Conservation (phyloP, 768 basidiomycete genomes). For the Leucogyrophana mollusca region DNA sequence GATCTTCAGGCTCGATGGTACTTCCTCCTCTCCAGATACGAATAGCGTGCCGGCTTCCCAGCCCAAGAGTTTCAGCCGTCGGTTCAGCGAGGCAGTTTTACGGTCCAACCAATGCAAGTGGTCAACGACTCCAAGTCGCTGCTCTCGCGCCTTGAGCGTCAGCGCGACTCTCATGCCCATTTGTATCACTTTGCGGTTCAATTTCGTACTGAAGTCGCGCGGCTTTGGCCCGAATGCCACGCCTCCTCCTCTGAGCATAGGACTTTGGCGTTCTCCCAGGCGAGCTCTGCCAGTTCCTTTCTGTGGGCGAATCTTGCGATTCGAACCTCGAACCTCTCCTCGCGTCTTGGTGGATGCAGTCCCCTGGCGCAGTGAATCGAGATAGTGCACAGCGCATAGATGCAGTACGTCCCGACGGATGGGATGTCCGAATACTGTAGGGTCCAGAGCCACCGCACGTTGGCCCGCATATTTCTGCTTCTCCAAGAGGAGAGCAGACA, state of each 20-base stretch:
- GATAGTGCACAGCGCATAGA: constrained; percentile 84
- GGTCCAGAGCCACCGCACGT: constrained; percentile 63
- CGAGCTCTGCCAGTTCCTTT: constrained; percentile 92
- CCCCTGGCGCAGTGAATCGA: constrained; percentile 88
- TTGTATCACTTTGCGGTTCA: constrained; percentile 89
- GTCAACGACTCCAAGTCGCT: constrained; percentile 72
- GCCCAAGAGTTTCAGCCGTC: constrained; percentile 61
- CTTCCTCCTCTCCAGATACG: constrained; percentile 59
- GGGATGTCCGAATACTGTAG: constrained; percentile 85
- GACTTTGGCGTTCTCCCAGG: constrained; percentile 83
- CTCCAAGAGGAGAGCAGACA: constrained; percentile 56
- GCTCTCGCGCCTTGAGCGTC: constrained; percentile 77
- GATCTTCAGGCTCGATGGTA: constrained; percentile 55
- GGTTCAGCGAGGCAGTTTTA: constrained; percentile 68
- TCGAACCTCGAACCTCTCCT: constrained; percentile 86
- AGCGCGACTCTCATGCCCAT: constrained; percentile 93
- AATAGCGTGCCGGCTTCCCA: constrained; percentile 72
- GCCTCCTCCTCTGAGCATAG: constrained; percentile 89
- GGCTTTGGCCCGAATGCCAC: constrained; percentile 90
- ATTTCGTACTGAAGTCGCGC: constrained; percentile 86
- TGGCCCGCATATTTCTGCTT: constrained; percentile 41
- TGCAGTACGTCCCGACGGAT: constrained; percentile 92
- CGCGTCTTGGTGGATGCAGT: constrained; percentile 91
- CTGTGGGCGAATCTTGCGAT: constrained; percentile 84
- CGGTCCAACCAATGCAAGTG: constrained; percentile 67